Conservation (phyloP, 441 rosid genomes). For the Bocquillonia castaneifolia region DNA sequence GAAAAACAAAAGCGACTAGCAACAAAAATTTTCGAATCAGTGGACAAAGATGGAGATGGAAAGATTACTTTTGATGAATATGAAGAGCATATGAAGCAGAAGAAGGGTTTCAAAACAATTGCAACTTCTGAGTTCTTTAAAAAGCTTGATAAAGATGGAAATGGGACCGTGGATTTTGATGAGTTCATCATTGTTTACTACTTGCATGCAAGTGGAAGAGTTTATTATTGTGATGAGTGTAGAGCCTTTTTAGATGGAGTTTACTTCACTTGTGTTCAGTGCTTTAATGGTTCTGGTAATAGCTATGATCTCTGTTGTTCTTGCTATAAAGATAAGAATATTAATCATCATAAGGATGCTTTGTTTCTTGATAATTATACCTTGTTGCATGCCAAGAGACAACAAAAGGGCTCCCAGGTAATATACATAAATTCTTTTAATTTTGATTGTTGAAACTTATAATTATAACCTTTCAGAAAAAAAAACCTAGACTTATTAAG, state of each 20-base stretch:
- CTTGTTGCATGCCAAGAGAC: neutral
- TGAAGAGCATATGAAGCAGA: neutral
- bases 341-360: conserved; percentile 1
- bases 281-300: conserved; percentile 7
- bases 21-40: neutral
- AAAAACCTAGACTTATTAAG: no score
- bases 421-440: no score
- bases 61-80: neutral
- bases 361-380: conserved; percentile 15
- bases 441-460: no score
- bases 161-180: conserved; percentile 1
- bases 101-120: neutral
- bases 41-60: neutral
- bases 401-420: neutral
- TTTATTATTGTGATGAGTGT: neutral
- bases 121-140: neutral
- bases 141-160: conserved; percentile 3
- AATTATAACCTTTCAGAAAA: no score
- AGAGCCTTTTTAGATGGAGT: neutral
- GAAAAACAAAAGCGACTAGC: neutral
- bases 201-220: neutral
- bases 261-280: conserved; percentile 9
- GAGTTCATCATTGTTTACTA: conserved; percentile 5
- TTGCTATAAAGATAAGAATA: conserved; percentile 1
- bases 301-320: conserved; percentile 1